Conservation (phyloP, 352 stramenopile species). For the Peronospora belbahrii region DNA sequence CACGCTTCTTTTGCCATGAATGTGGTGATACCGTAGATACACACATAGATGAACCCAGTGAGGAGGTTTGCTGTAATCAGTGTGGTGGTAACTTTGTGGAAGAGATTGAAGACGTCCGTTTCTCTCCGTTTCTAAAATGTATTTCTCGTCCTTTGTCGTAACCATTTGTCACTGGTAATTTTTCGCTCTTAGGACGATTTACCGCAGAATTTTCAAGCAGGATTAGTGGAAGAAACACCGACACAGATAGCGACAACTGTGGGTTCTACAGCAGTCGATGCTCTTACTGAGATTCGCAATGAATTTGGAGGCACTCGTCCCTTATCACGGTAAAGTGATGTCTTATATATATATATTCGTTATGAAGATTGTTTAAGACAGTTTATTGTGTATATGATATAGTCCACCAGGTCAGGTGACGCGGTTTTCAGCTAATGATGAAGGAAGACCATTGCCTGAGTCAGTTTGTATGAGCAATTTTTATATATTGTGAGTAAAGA, state of each 20-base stretch:
- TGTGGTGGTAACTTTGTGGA: conserved; percentile 84
- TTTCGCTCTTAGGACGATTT: conserved; percentile 45
- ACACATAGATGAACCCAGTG: conserved; percentile 41
- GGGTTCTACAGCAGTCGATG: not conserved
- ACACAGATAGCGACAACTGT: conserved; percentile 1
- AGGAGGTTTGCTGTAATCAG: conserved; percentile 61
- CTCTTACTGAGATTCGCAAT: conserved; percentile 22
- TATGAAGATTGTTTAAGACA: not conserved
- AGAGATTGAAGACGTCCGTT: conserved; percentile 60
- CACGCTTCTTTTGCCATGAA: conserved; percentile 82
- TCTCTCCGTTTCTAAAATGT: not conserved
- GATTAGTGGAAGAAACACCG: conserved; percentile 16
- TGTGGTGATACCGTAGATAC: conserved; percentile 50
- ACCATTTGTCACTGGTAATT: conserved; percentile 7
- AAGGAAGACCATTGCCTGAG: conserved; percentile 20
- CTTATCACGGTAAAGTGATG: conserved; percentile 6
- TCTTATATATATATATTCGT: not conserved
- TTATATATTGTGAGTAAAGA: not conserved
- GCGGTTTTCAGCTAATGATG: conserved; percentile 15
- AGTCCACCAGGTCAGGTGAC: conserved; percentile 13
- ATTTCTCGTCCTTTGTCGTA: not conserved
- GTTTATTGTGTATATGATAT: not conserved
- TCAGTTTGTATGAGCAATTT: conserved; percentile 8
- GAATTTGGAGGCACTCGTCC: conserved; percentile 27
- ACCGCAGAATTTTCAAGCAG: conserved; percentile 44